These are phyloP conservation scores for Mycena belliarum DNA, from an alignment of 768 basidiomycete genomes.

Conservation along the genomic window DNA sequence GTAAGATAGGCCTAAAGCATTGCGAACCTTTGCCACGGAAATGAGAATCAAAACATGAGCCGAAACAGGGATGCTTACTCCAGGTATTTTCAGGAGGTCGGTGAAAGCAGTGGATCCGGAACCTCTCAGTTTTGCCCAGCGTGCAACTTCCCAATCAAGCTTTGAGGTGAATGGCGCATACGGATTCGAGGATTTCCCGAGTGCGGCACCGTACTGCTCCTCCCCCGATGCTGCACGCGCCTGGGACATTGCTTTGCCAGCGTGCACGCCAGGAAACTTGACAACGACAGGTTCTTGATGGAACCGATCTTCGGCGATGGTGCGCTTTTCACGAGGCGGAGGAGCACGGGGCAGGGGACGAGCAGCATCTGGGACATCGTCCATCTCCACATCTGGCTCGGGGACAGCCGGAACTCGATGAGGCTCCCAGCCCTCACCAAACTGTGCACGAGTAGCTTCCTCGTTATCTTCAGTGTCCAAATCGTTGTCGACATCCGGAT, in stretches of 20 bases:
- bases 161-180: neutral
- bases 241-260: neutral
- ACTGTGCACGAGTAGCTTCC: neutral
- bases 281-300: neutral
- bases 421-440: neutral
- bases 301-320: neutral
- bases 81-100: neutral
- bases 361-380: neutral
- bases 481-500: neutral
- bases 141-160: neutral
- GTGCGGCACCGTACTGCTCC: neutral
- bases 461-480: neutral
- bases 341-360: neutral
- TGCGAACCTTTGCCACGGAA: neutral
- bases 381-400: neutral
- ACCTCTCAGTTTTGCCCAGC: neutral
- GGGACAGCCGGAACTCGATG: neutral
- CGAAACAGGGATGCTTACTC: too few relatives aligned
- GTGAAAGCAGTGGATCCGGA: neutral
- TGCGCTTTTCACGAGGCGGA: neutral
- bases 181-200: neutral
- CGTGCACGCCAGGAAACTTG: neutral
- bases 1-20: neutral
- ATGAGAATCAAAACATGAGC: too few relatives aligned
- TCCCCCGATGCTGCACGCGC: neutral